phyloP scores from a whole-genome alignment of 1,139 yeast genomes.

The Suhomyces guaymorum region DNA sequence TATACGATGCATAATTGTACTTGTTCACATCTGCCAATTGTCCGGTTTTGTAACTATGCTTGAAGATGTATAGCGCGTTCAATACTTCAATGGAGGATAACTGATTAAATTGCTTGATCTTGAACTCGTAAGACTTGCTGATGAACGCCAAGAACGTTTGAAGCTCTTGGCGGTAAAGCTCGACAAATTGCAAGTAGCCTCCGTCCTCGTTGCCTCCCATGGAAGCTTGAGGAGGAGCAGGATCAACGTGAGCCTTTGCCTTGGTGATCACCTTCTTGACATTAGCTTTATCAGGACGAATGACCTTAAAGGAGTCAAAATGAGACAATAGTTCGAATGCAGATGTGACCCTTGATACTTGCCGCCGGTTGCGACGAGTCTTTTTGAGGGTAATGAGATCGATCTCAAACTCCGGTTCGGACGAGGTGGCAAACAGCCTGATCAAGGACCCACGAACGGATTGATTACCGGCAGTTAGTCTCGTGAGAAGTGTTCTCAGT shows the following conservation, averaged over 20 bases:
- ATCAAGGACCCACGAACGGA: not conserved
- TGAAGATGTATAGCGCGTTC: slow-evolving; percentile 32
- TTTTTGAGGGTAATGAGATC: slow-evolving; percentile 37
- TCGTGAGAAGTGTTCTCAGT: not conserved
- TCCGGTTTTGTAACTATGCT: slow-evolving; percentile 25
- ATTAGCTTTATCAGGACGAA: not conserved
- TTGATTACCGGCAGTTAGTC: not conserved
- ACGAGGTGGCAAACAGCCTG: slow-evolving; percentile 7
- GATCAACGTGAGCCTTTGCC: slow-evolving; percentile 3
- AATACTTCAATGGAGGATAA: slow-evolving; percentile 31
- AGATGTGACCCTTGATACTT: slow-evolving; percentile 1
- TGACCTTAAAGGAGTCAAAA: slow-evolving; percentile 8
- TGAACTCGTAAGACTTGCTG: slow-evolving; percentile 23
- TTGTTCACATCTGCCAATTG: slow-evolving; percentile 21
- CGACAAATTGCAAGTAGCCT: slow-evolving; percentile 22
- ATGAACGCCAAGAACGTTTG: slow-evolving; percentile 26
- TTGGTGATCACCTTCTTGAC: slow-evolving; percentile 6
- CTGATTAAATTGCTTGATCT: slow-evolving; percentile 25
- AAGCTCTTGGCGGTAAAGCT: slow-evolving; percentile 24
- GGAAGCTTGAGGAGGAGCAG: not conserved
- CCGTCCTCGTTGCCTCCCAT: slow-evolving; percentile 3
- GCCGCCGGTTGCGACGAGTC: slow-evolving; percentile 20
- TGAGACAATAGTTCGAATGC: slow-evolving; percentile 12
- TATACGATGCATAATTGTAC: slow-evolving; percentile 21
- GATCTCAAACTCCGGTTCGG: slow-evolving; percentile 34